phyloP scores from a whole-genome alignment of 1,139 yeast genomes.

The Yamadazyma mexicana region DNA sequence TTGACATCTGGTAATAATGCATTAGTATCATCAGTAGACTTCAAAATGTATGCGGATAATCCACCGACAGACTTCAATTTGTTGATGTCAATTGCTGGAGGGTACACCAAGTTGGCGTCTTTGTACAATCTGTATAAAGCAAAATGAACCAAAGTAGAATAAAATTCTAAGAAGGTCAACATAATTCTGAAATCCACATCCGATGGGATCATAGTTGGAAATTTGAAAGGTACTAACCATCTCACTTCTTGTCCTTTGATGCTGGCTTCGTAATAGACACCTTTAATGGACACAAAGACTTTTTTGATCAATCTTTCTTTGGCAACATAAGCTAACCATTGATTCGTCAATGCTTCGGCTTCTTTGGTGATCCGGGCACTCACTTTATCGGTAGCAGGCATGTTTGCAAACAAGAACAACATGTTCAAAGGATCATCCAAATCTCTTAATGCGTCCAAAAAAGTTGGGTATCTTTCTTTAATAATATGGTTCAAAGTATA shows the following conservation, averaged over 20 bases:
- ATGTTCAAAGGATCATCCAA: slow-evolving; percentile 93
- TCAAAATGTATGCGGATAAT: slow-evolving; percentile 73
- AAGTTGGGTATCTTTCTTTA: slow-evolving; percentile 94
- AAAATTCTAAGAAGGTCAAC: slow-evolving; percentile 95
- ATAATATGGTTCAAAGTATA: slow-evolving; percentile 88
- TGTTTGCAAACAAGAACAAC: slow-evolving; percentile 88
- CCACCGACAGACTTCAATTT: slow-evolving; percentile 89
- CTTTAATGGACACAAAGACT: slow-evolving; percentile 95
- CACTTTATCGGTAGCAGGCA: slow-evolving; percentile 91
- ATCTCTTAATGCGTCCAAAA: slow-evolving; percentile 88
- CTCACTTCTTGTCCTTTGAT: slow-evolving; percentile 89
- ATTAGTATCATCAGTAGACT: slow-evolving; percentile 36
- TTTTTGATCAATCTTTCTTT: slow-evolving; percentile 79
- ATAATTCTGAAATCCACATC: slow-evolving; percentile 96
- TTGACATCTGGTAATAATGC: slow-evolving; percentile 40
- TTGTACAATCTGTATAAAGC: slow-evolving; percentile 82
- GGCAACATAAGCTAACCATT: slow-evolving; percentile 94
- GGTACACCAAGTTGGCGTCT: slow-evolving; percentile 83
- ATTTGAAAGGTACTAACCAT: slow-evolving; percentile 97
- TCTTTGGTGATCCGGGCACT: slow-evolving; percentile 78
- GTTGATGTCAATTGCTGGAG: slow-evolving; percentile 77
- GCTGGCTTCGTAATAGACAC: slow-evolving; percentile 91
- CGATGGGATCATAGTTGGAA: slow-evolving; percentile 91
- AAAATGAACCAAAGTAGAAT: slow-evolving; percentile 87
- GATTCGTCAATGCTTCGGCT: slow-evolving; percentile 84